Base-by-base conservation (phyloP, 2,329 filamentous ascomycete species). In the Aschersonia sp. region DNA sequence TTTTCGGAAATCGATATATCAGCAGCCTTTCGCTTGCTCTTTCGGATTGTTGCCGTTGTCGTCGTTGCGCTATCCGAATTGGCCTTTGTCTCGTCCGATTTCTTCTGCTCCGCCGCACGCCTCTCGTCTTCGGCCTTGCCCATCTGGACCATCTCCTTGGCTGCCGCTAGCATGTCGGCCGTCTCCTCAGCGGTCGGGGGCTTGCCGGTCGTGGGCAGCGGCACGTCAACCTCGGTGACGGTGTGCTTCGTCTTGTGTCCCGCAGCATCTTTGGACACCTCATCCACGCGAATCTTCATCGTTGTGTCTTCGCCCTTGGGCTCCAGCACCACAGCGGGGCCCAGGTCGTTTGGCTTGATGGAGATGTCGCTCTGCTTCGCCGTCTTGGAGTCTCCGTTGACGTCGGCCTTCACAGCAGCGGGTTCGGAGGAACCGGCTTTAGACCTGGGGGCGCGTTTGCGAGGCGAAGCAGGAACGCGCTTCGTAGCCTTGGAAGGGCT, bases 111-210 rank as follows among this genome's bases (percentile, higher is more conserved):
- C 59, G 71, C 66, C 48, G 73, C 33, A 6, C 59, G 60, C 7
- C 66, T 62, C 49, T 73, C 35, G 6, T 61, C 60, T 7, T 67
- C 62, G 62, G 72, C 67, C 52, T 75, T 68, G 51, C 75, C 76
- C 51, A 81, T 80, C 52, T 84, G 76, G 5, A 96, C 89, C 86
- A 96, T 95, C 55, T 82, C 78, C 67, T 83, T 87, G 33, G 92
- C 92, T 58, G 87, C 81, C 31, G 81, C 81, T 50, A 97, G 83
- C 83, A 96, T 88, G 48, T 81, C 77, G 49, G 84, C 76, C 1
- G 88, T 82, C 57, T 92, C 85, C 53, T 88, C 84, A 0, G 86
- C 80, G 10, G 81, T 77, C 0, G 85, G 82, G 7, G 88, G 73
- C 51, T 86, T 78, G 47, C 75, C 76, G 8, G 78, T 72, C 4